phyloP scores from a whole-genome alignment of 73 alveolate genomes.

The Effrenium voratum region DNA sequence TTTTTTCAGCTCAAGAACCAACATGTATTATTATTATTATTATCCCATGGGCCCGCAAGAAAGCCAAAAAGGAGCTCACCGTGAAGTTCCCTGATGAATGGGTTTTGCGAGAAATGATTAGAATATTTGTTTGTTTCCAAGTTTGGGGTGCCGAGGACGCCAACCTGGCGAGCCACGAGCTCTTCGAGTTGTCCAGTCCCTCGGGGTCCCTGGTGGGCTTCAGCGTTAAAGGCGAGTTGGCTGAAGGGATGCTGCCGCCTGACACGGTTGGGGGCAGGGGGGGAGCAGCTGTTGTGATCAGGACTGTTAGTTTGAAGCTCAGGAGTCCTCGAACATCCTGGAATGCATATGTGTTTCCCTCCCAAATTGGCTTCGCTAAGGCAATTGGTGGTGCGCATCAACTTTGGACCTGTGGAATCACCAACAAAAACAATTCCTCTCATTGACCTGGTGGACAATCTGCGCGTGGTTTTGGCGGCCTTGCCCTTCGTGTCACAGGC shows the following conservation, averaged over 20 bases:
- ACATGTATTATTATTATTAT: no score
- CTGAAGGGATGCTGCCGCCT: background rate
- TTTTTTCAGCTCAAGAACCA: no score
- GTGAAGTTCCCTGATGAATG: no score
- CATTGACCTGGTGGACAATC: conserved; percentile 1
- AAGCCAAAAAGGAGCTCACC: no score
- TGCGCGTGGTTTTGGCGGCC: background rate
- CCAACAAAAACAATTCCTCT: background rate
- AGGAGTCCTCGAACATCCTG: no score
- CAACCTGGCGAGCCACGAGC: conserved; percentile 25
- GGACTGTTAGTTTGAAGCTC: background rate
- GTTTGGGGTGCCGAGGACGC: background rate
- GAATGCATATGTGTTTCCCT: no score
- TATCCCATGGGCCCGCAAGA: no score
- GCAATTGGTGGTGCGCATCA: background rate
- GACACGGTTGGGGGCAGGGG: no score
- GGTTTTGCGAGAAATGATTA: no score
- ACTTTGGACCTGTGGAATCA: background rate
- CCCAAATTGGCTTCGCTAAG: no score
- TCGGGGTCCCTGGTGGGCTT: conserved; percentile 26
- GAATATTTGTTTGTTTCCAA: no score
- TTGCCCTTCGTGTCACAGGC: conserved; percentile 4
- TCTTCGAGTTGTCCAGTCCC: conserved; percentile 50
- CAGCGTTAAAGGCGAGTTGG: conserved; percentile 49
- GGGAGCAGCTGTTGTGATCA: background rate